A percentile compares a stretch with the other conserved stretches of the same genome.
Conservation (phyloP, 768 basidiomycete genomes). For the Pulveroboletus frians region DNA sequence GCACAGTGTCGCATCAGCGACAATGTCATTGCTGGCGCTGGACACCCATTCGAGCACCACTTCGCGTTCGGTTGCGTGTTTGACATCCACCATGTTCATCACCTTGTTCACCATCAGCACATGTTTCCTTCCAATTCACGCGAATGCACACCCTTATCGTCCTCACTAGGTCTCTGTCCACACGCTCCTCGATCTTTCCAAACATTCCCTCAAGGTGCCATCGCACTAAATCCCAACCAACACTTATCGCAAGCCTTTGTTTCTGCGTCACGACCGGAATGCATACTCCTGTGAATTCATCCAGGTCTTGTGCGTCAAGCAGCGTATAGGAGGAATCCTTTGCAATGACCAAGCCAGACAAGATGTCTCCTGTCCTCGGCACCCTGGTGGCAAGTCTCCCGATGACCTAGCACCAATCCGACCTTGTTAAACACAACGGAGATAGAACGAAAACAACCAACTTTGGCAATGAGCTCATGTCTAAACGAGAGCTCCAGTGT, state of each 20-base stretch:
- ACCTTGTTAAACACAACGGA: neutral
- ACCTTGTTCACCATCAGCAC: constrained; percentile 46
- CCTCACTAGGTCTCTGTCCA: constrained; percentile 54
- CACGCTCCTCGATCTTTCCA: constrained; percentile 66
- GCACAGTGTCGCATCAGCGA: constrained; percentile 85
- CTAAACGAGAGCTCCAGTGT: constrained; percentile 80
- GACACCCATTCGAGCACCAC: constrained; percentile 91
- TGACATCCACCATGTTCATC: constrained; percentile 85
- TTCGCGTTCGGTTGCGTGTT: constrained; percentile 66
- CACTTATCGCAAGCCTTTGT: constrained; percentile 74
- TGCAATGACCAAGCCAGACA: constrained; percentile 83
- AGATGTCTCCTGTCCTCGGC: constrained; percentile 60
- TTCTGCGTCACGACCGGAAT: constrained; percentile 80
- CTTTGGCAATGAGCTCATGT: constrained; percentile 87
- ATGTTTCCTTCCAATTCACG: neutral
- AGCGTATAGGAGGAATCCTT: constrained; percentile 95
- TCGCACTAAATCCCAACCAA: constrained; percentile 85
- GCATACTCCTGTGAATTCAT: constrained; percentile 83
- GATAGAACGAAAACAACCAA: constrained; percentile 26
- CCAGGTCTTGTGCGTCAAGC: constrained; percentile 82
- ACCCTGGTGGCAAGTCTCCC: constrained; percentile 75
- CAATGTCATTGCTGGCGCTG: constrained; percentile 91
- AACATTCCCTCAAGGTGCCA: constrained; percentile 98
- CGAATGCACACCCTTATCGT: constrained; percentile 57
- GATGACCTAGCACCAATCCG: constrained; percentile 57